phyloP scores from a whole-genome alignment of 179 eudicot genomes.

The Corrigiola litoralis region DNA sequence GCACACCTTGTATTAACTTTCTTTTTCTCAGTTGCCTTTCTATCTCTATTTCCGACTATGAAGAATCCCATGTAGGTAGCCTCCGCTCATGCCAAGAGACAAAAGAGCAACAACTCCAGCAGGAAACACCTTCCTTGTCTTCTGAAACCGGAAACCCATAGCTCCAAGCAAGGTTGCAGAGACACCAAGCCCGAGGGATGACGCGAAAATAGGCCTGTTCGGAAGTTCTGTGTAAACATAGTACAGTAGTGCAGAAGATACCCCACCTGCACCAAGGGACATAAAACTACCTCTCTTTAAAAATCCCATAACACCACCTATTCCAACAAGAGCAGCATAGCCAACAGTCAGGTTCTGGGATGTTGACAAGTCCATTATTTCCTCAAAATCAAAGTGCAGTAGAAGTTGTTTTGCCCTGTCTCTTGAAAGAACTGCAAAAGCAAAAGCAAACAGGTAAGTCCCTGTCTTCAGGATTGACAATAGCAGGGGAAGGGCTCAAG shows the following conservation, averaged over 20 bases:
- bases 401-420: neutral
- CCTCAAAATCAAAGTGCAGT: neutral
- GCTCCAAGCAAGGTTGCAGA: conserved; percentile 65
- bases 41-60: conserved; percentile 37
- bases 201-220: conserved; percentile 55
- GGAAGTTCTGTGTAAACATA: conserved; percentile 71
- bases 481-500: neutral
- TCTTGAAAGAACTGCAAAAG: neutral
- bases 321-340: conserved; percentile 36
- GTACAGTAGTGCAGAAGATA: conserved; percentile 49
- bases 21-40: too few species aligned
- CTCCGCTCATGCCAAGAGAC: conserved; percentile 66
- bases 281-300: conserved; percentile 62
- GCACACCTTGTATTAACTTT: too few species aligned
- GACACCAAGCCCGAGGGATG: conserved; percentile 65
- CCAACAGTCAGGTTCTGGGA: conserved; percentile 38
- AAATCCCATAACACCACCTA: conserved; percentile 80
- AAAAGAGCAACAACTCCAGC: conserved; percentile 74
- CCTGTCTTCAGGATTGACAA: neutral
- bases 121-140: conserved; percentile 71
- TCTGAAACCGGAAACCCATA: conserved; percentile 73
- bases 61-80: conserved; percentile 69
- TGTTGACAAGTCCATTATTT: conserved; percentile 32
- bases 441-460: conserved; percentile 1
- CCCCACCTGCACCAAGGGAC: conserved; percentile 69